Evolutionary conservation across 306 rosid genomes (phyloP).

Genomic region (Begonia fuchsioides): DNA sequence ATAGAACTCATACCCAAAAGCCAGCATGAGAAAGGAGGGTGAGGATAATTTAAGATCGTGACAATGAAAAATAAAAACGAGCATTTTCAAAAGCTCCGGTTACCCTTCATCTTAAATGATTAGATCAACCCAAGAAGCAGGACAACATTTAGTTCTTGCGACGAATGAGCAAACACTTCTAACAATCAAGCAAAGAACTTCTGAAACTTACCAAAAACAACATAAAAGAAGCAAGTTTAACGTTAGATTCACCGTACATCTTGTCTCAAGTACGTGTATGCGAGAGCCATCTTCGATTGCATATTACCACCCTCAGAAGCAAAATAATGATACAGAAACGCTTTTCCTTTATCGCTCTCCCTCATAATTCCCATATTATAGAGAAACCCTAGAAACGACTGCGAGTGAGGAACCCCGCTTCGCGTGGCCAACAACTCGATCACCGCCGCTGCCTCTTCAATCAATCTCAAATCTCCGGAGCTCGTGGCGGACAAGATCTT

Average conservation of each 20-base stretch:
- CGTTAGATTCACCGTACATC: constrained; percentile 33
- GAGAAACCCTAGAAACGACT: constrained; percentile 70
- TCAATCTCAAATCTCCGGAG: constrained; percentile 30
- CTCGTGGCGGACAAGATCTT: constrained; percentile 41
- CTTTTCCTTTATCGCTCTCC: constrained; percentile 53
- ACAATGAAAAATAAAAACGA: no score
- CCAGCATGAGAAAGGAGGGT: no score
- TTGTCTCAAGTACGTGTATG: constrained; percentile 75
- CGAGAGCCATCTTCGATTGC: constrained; percentile 96
- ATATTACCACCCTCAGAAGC: constrained; percentile 64
- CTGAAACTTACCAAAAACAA: neutral
- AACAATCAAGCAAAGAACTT: no score
- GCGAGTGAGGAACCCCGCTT: constrained; percentile 44
- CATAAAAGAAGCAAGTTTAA: constrained; percentile 1
- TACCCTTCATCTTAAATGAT: no score
- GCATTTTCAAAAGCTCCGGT: no score
- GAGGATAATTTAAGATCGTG: no score
- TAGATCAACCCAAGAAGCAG: no score
- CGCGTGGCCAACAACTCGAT: constrained; percentile 30
- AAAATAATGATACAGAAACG: constrained; percentile 61
- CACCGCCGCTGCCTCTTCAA: constrained; percentile 50
- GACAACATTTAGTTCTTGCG: no score
- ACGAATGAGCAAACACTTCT: no score
- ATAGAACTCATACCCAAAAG: no score
- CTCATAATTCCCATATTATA: constrained; percentile 56